Conservation (phyloP, 1,284 basidiomycete genomes). For the Ceratobasidium sp. region DNA sequence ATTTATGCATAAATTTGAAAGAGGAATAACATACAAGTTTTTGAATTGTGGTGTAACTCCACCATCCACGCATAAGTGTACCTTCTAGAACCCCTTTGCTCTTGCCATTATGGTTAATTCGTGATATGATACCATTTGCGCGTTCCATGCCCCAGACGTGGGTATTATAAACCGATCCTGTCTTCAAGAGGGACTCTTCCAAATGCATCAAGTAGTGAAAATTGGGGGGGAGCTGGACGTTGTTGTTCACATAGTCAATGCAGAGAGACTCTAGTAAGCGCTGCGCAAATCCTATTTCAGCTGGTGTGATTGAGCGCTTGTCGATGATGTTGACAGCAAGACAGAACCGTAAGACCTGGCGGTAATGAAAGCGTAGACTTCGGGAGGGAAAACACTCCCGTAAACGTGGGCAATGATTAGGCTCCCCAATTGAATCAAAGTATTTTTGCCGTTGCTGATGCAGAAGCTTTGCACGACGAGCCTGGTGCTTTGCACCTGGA, state of each 20-base stretch:
- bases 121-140: slow-evolving; percentile 13
- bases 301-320: slow-evolving; percentile 1
- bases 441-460: neutral
- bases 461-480: slow-evolving; percentile 3
- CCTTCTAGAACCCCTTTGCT: slow-evolving; percentile 10
- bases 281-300: slow-evolving; percentile 9
- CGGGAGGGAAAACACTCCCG: slow-evolving; percentile 6
- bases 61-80: slow-evolving; percentile 32
- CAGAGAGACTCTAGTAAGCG: slow-evolving; percentile 2
- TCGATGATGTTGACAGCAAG: slow-evolving; percentile 5
- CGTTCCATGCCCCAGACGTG: slow-evolving; percentile 28
- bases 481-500: slow-evolving; percentile 10
- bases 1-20: neutral
- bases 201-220: slow-evolving; percentile 35
- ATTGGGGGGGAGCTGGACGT: slow-evolving; percentile 2
- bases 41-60: slow-evolving; percentile 7
- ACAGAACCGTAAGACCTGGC: slow-evolving; percentile 3
- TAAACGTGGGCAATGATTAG: neutral
- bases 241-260: neutral
- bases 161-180: slow-evolving; percentile 14
- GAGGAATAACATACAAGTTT: neutral
- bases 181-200: slow-evolving; percentile 27
- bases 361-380: neutral
- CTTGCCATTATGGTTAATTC: slow-evolving; percentile 19
- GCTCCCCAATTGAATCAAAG: too few relatives aligned